Conservation (phyloP, 225 moss, liverwort and hornwort species). For the Neckera pumila region DNA sequence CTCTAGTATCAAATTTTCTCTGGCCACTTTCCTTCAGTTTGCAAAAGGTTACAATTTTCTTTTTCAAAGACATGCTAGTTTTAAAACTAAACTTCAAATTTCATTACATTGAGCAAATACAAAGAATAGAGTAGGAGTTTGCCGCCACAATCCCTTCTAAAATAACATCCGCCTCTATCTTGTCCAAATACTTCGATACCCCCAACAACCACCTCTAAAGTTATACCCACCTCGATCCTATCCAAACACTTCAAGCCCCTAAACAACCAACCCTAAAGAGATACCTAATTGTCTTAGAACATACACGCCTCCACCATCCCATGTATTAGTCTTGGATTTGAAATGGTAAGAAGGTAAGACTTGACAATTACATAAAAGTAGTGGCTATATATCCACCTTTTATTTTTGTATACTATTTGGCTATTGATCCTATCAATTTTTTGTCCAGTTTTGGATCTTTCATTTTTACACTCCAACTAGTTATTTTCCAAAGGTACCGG, state of each 20-base stretch:
- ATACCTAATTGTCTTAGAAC: not conserved
- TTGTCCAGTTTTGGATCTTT: not conserved
- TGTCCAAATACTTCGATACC: accelerated
- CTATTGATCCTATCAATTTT: not conserved
- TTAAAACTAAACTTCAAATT: not conserved
- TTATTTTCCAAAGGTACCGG: accelerated
- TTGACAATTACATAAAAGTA: accelerated
- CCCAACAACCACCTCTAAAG: accelerated
- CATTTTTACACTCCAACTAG: not conserved
- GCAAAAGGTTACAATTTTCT: accelerated
- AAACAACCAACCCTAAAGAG: accelerated
- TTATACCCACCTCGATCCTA: accelerated
- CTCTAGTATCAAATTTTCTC: not conserved
- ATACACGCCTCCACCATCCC: accelerated
- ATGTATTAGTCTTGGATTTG: accelerated
- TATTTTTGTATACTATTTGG: accelerated
- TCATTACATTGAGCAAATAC: accelerated
- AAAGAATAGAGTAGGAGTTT: accelerated
- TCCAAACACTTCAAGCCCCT: not conserved
- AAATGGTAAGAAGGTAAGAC: not conserved
- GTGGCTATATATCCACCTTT: accelerated
- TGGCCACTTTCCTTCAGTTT: accelerated
- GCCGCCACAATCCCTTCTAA: accelerated
- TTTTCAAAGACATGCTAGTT: not conserved
- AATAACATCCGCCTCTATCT: accelerated